A percentile compares a stretch with the other conserved stretches of the same genome.
Conservation (phyloP, 768 basidiomycete genomes). For the Strobilomyces confusus region DNA sequence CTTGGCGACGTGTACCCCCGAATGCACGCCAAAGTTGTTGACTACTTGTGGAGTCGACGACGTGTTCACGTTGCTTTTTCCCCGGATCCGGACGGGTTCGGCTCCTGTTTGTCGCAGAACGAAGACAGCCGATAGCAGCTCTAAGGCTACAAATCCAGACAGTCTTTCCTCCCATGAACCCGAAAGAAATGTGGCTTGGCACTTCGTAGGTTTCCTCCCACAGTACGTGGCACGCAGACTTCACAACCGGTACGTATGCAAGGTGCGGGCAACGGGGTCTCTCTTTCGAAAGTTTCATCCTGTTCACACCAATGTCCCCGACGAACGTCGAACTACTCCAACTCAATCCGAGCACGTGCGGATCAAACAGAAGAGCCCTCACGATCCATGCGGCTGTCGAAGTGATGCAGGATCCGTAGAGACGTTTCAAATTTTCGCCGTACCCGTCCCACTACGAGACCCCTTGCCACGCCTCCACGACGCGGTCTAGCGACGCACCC, state of each 20-base stretch:
- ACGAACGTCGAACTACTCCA: background rate
- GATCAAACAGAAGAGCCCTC: background rate
- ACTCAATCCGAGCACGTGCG: background rate
- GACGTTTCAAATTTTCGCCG: background rate
- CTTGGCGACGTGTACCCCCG: too few species aligned
- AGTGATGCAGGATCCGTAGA: background rate
- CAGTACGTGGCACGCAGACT: too few species aligned
- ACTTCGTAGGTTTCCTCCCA: too few species aligned
- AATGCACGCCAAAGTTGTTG: too few species aligned
- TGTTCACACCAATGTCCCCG: background rate
- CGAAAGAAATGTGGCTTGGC: background rate
- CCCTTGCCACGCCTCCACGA: slow-evolving; percentile 54
- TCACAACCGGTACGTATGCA: background rate
- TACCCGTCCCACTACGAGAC: slow-evolving; percentile 5
- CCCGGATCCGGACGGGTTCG: too few species aligned
- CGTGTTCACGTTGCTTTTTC: too few species aligned
- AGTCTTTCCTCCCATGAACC: background rate
- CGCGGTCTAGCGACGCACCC: slow-evolving; percentile 62
- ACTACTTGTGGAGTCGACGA: too few species aligned
- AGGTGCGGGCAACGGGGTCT: background rate
- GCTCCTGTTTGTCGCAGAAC: background rate
- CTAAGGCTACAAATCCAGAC: background rate
- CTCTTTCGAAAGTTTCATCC: background rate
- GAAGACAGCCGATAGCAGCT: background rate
- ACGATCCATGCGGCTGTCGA: background rate